Base-by-base conservation (phyloP, 805 yeast genomes). In the Teunomyces kruisii region DNA sequence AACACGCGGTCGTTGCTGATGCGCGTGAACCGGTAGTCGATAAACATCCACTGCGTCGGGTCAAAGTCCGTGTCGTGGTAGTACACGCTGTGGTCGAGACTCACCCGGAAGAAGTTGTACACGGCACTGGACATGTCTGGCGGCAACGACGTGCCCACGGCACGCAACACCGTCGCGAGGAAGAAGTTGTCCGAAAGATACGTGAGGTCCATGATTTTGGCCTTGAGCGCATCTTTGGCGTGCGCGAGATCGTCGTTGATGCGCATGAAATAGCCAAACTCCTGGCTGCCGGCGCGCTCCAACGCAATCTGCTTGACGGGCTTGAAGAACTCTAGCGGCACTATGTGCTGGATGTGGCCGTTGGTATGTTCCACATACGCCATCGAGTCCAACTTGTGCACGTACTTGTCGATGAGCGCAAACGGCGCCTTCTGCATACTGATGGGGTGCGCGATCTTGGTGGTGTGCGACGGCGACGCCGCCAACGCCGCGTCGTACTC, bases 31-130 rank as follows among this genome's bases (percentile, higher is more conserved):
- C 53, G 52, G 51, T 57, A 68, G 48, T 67, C 72, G 47, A 68
- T 40, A 43, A 59, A 70, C 52, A 69, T 40, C 68, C 68, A 70
- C 29, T 59, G 51, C 29, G 67, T 62, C 1, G 72, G 64, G 45
- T 67, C 69, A 35, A 62, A 69, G 37, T 69, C 60, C 3, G 40
- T 53, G 45, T 69, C 74, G 49, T 70, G 74, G 53, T 61, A 61
- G 46, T 51, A 64, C 6, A 70, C 55, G 3, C 66, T 40, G 47
- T 70, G 75, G 48, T 70, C 75, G 41, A 70, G 57, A 32, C 69
- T 62, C 2, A 67, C 73, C 32, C 74, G 54, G 54, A 70, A 70
- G 45, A 63, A 68, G 15, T 55, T 19, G 43, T 8, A 42, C 42
- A 13, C 27, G 28, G 12, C 15, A 14, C 28, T 4, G n/a, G 13